Percentiles rank a stretch among this genome's conserved stretches.
phyloP scores from a whole-genome alignment of 371 early-diverging fungal species.

The Circinella minor region DNA sequence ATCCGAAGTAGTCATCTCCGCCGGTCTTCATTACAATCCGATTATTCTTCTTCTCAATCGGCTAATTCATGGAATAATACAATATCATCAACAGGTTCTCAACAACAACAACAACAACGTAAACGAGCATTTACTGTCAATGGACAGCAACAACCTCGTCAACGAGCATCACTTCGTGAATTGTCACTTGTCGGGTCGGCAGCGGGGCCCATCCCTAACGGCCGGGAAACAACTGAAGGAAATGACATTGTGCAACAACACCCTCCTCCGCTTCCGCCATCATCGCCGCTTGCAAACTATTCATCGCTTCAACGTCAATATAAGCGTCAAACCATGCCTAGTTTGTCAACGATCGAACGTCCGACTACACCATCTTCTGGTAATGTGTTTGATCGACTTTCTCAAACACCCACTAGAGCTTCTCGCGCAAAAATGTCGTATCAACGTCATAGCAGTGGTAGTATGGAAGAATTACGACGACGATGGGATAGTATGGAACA shows the following conservation, averaged over 20 bases:
- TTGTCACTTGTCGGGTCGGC: constrained; percentile 21
- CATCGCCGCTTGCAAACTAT: constrained; percentile 26
- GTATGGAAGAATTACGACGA: constrained; percentile 28
- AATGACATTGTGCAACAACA: constrained; percentile 3
- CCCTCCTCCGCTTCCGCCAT: constrained; percentile 26
- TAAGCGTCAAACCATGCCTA: constrained; percentile 18
- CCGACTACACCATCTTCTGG: constrained; percentile 35
- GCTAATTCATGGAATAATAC: constrained; percentile 39
- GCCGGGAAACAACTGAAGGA: constrained; percentile 1
- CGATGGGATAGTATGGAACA: constrained; percentile 24
- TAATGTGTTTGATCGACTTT: constrained; percentile 48
- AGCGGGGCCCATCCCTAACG: constrained; percentile 13
- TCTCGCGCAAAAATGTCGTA: constrained; percentile 48
- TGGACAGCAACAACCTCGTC: constrained; percentile 23
- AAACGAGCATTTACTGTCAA: no score
- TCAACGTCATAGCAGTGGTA: constrained; percentile 31
- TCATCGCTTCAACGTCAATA: constrained; percentile 8
- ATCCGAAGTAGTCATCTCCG: constrained; percentile 53
- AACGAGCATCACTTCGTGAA: constrained; percentile 45
- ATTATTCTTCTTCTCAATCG: constrained; percentile 41
- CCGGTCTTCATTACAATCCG: constrained; percentile 51
- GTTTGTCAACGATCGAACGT: constrained; percentile 1
- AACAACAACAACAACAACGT: constrained; percentile 24
- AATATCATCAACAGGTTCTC: constrained; percentile 20
- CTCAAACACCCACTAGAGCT: constrained; percentile 51